Evolutionary conservation across 2,329 filamentous ascomycete genomes (phyloP).

Genomic region (Aureobasidium sp.): DNA sequence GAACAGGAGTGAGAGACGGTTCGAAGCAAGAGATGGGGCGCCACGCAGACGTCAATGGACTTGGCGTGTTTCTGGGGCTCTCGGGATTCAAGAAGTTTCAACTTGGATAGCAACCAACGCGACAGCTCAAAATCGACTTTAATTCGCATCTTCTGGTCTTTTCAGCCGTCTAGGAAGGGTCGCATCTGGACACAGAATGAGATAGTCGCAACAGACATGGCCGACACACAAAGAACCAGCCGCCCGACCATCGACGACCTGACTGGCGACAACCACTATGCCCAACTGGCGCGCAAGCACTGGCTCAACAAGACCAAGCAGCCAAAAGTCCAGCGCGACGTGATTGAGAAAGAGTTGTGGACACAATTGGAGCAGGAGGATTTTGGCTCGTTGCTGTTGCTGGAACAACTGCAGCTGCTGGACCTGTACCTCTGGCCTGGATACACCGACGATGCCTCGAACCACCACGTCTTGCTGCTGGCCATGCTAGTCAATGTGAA

Average conservation of each 20-base stretch:
- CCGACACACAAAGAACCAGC: slow-evolving; percentile 24
- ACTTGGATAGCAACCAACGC: neutral
- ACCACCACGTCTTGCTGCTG: slow-evolving; percentile 83
- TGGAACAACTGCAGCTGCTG: slow-evolving; percentile 84
- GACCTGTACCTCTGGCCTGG: slow-evolving; percentile 95
- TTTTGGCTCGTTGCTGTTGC: slow-evolving; percentile 68
- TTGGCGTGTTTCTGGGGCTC: slow-evolving; percentile 3
- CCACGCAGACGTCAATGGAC: neutral
- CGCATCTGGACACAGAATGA: slow-evolving; percentile 5
- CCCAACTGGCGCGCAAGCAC: slow-evolving; percentile 67
- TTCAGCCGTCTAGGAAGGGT: neutral
- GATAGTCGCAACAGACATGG: slow-evolving; percentile 4
- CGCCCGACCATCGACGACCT: slow-evolving; percentile 60
- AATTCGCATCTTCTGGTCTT: neutral
- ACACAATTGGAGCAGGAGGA: slow-evolving; percentile 72
- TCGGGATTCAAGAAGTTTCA: slow-evolving; percentile 5
- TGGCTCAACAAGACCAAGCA: slow-evolving; percentile 64
- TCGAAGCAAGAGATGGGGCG: neutral
- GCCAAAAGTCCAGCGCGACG: slow-evolving; percentile 64
- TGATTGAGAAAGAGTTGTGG: slow-evolving; percentile 84
- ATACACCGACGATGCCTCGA: slow-evolving; percentile 79
- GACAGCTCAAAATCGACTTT: neutral
- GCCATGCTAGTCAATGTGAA: slow-evolving; percentile 82
- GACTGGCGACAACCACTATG: slow-evolving; percentile 57
- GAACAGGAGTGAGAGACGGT: neutral